Evolutionary conservation across 2,329 filamentous ascomycete genomes (phyloP), one percentile per base, ranked within the genome.

Genomic region (Calcarisporium arbuscula): DNA sequence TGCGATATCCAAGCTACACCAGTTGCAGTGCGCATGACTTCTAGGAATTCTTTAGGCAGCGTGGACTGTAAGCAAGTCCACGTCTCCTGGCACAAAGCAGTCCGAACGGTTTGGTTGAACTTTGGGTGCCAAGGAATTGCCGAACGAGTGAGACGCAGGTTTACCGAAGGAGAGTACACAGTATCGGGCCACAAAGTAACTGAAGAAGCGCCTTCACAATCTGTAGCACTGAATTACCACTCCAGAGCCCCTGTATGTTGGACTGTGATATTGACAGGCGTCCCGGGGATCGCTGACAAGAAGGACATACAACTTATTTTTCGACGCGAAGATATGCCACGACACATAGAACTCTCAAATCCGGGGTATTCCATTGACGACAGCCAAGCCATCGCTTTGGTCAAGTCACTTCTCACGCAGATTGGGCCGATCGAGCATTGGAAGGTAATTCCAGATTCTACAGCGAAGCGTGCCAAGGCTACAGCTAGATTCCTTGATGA

Each of bases 401-500:
- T 63, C 6, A 40, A 51, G 19, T 54, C 54, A 1, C 42, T 57
- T 20, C 42, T 65, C 10, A 42, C 46, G 2, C 34, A 46, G 1
- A 36, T 55, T 9, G 62, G 62, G 0, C 46, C 52, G 0, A 30
- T 67, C 4, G 58, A 62, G 38, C 49, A 42, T 32, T 62, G 57
- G 52, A 49, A 55, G 17, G 38, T 49, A 4, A 46, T 37, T 1
- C 38, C 33, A 3, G 43, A 48, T 5, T 29, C 39, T 5, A 31
- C 40, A 1, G 53, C 53, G 2, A 65, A 58, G 34, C 50, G 63
- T 3, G 39, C 60, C 14, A 65, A 65, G 42, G 64, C 57, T 1
- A 56, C 48, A 12, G 65, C 59, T 2, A 47, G 52, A 4, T 71
- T 68, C 31, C 17, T 47, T 6, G 44, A 60, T 3, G 60, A 63